These are phyloP conservation scores for Smittium culicis DNA, from an alignment of 371 early-diverging fungal species.

Conservation along the genomic window DNA sequence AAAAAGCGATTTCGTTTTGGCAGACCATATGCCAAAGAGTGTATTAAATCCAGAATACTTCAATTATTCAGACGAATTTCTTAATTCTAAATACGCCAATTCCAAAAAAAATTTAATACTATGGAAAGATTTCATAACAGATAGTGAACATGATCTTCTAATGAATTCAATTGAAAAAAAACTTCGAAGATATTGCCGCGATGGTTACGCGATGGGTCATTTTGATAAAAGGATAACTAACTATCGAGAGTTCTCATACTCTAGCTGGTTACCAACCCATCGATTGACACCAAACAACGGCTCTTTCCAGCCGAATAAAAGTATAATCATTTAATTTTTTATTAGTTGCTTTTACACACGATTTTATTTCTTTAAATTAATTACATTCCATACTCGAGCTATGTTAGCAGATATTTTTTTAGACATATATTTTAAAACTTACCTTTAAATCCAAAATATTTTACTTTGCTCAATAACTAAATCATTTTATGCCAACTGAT, in stretches of 20 bases:
- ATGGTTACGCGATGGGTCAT: slow-evolving; percentile 26
- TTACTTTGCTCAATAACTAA: too few species aligned
- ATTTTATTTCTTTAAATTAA: too few species aligned
- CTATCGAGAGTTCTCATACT: slow-evolving; percentile 33
- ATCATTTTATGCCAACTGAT: too few species aligned
- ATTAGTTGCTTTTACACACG: too few species aligned
- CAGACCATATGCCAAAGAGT: background rate
- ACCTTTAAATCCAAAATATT: too few species aligned
- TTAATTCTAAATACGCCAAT: slow-evolving; percentile 12
- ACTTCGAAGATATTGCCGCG: slow-evolving; percentile 23
- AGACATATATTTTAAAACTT: too few species aligned
- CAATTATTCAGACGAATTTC: slow-evolving; percentile 17
- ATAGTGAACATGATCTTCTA: slow-evolving; percentile 24
- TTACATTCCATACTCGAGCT: too few species aligned
- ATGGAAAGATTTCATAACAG: slow-evolving; percentile 24
- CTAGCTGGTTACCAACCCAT: slow-evolving; percentile 27
- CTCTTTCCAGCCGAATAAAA: too few species aligned
- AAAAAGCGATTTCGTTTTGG: background rate
- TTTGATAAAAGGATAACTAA: slow-evolving; percentile 32
- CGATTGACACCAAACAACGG: slow-evolving; percentile 10
- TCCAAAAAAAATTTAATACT: slow-evolving; percentile 18
- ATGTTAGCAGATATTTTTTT: too few species aligned
- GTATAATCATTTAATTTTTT: too few species aligned
- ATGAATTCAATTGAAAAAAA: slow-evolving; percentile 26
- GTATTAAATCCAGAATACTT: background rate